A percentile compares a stretch with the other conserved stretches of the same genome.
phyloP scores from a whole-genome alignment of 2,329 filamentous ascomycete genomes.

The Trichoderma brevicompactum region DNA sequence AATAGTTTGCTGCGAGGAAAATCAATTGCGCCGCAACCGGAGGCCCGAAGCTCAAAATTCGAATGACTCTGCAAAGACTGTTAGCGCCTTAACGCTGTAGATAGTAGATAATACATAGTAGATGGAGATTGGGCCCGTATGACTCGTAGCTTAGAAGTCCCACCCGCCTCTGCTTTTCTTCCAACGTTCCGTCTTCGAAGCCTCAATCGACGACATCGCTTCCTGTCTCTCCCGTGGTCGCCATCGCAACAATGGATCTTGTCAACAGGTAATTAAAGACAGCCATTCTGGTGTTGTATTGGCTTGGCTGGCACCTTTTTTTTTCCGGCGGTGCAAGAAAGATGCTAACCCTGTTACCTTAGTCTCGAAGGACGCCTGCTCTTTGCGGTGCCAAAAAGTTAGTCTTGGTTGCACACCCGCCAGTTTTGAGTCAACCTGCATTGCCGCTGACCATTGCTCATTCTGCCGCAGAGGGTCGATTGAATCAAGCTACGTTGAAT shows the following conservation, averaged over 20 bases:
- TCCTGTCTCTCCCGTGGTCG: not conserved
- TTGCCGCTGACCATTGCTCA: conserved; percentile 31
- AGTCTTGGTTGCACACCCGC: not conserved
- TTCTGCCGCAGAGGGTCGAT: conserved; percentile 74
- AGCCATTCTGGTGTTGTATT: not conserved
- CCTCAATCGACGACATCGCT: not conserved
- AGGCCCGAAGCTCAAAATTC: too few species aligned
- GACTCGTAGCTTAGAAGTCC: conserved; percentile 13
- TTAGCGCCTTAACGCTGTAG: too few species aligned
- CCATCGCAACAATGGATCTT: conserved; percentile 55
- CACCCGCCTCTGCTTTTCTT: conserved; percentile 14
- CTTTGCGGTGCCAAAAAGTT: conserved; percentile 96
- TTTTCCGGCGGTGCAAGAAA: not conserved
- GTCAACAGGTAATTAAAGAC: conserved; percentile 58
- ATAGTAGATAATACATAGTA: too few species aligned
- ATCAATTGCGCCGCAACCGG: too few species aligned
- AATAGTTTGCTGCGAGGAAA: too few species aligned
- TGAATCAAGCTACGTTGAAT: conserved; percentile 86
- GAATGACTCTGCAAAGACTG: too few species aligned
- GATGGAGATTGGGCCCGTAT: not conserved
- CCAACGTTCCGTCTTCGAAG: not conserved
- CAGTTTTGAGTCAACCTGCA: not conserved
- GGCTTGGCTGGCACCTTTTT: not conserved
- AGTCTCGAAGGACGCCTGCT: conserved; percentile 91
- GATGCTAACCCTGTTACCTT: not conserved